These are phyloP conservation scores for Fusarium floridanum DNA, from an alignment of 2,329 filamentous ascomycete genomes.

Conservation along the genomic window DNA sequence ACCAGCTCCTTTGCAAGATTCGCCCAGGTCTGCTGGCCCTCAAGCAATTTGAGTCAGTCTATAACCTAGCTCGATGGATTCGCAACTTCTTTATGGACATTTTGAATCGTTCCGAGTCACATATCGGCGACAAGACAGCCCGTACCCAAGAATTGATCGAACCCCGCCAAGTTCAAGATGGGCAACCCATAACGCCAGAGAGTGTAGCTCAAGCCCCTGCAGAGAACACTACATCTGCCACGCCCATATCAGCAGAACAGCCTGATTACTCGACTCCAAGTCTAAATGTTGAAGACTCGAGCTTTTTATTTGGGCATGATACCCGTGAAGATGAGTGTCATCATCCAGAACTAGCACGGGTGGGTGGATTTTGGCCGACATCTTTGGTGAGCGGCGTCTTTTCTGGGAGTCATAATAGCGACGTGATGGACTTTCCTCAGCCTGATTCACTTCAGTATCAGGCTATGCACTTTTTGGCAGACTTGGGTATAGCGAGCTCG, in stretches of 20 bases:
- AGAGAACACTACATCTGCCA: not conserved
- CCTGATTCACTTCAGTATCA: slow-evolving; percentile 25
- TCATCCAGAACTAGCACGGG: not conserved
- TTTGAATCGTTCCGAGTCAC: not conserved
- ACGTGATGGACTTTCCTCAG: slow-evolving; percentile 21
- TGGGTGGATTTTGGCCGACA: slow-evolving; percentile 9
- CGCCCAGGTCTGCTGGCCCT: not conserved
- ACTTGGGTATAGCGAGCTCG: slow-evolving; percentile 11
- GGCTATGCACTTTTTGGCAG: slow-evolving; percentile 23
- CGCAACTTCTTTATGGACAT: slow-evolving; percentile 32
- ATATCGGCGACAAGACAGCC: not conserved
- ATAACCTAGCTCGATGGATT: slow-evolving; percentile 20
- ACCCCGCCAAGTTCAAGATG: not conserved
- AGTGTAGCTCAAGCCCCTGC: not conserved
- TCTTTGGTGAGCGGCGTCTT: slow-evolving; percentile 18
- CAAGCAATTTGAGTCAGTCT: slow-evolving; percentile 12
- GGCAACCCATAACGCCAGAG: not conserved
- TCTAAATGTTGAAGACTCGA: not conserved
- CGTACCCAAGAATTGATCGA: not conserved
- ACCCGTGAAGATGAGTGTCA: not conserved
- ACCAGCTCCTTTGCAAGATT: not conserved
- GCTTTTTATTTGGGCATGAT: not conserved
- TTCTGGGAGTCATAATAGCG: not conserved
- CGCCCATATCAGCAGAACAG: not conserved
- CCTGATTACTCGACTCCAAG: not conserved